Base-by-base conservation (phyloP, 1,284 basidiomycete species). In the Schizophyllum commune region DNA sequence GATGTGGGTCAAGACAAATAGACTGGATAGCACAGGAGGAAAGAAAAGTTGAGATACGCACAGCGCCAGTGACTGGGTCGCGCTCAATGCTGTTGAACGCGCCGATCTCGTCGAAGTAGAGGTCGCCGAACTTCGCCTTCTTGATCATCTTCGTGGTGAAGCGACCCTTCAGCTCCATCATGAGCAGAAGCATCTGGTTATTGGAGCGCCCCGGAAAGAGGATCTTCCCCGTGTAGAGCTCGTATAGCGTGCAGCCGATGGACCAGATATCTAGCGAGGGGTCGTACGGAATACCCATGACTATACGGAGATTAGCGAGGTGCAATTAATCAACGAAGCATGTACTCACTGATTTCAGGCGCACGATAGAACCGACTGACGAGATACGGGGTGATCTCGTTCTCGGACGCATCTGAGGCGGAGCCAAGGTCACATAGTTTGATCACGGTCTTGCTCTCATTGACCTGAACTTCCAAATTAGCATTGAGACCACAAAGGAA, bases 361-460 rank as follows among this genome's bases (percentile, higher is more conserved):
- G 97, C 96, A 56, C 97, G 91, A 72, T 99, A 99, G 77, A 99
- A 99, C 55, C 97, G 83, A 66, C 93, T 96, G 61, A 99, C 97
- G 61, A 99, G 88, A 73, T 99, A 99, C 2, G 97, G 97, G 1
- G 97, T 98, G 66, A 99, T 96, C 55, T 98, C 97, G 73, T 94
- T 94, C 74, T 98, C 96, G 20, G 88, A 88, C 0, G 91, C 89
- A 71, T 97, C 94, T 7, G 92, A 92, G 0, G 97, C 97, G 0
- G 95, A 98, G 52, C 97, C 97, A 52, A 99, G 78, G 77, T 99
- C 97, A 70, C 96, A 98, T 1, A 99, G 77, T 76, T 99, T 99
- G 61, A 99, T 75, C 6, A 93, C 75, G 0, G 93, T 95, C 78
- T 99, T 99, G 69, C 87, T 88, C 67, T 98, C 96, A 67, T 96